These are phyloP conservation scores for Diplodia mutila DNA, from an alignment of 2,329 filamentous ascomycete genomes.

Conservation along the genomic window DNA sequence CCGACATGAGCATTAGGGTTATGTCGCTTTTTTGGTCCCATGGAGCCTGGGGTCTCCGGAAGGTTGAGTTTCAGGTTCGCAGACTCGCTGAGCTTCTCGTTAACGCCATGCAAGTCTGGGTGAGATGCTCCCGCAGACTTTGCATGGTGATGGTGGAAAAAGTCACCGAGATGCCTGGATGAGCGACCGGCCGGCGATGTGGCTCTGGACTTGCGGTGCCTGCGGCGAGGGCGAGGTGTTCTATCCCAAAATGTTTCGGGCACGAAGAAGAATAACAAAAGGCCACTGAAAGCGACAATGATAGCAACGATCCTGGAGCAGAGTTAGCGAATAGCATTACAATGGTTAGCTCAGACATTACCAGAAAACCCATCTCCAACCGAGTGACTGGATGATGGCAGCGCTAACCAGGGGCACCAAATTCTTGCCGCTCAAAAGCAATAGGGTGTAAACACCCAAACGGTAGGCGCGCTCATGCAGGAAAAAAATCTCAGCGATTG, in stretches of 20 bases:
- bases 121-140: constrained; percentile 6
- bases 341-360: constrained; percentile 41
- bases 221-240: constrained; percentile 60
- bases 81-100: constrained; percentile 25
- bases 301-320: constrained; percentile 74
- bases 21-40: constrained; percentile 32
- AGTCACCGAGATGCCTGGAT: constrained; percentile 25
- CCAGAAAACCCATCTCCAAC: constrained; percentile 93
- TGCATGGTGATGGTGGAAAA: constrained; percentile 1
- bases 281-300: constrained; percentile 70
- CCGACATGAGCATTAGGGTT: constrained; percentile 56
- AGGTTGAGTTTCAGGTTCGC: background rate
- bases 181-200: constrained; percentile 5
- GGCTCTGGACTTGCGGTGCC: constrained; percentile 3
- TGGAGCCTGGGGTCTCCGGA: constrained; percentile 9
- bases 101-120: constrained; percentile 3
- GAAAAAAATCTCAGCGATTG: constrained; percentile 95
- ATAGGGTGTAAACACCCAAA: constrained; percentile 87
- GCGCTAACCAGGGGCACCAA: constrained; percentile 85
- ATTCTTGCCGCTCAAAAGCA: constrained; percentile 90
- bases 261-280: constrained; percentile 84
- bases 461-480: constrained; percentile 91
- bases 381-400: constrained; percentile 73
- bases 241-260: constrained; percentile 97
- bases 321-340: background rate